Conservation (phyloP, 257 asterid genomes). For the Lycium barbarum region DNA sequence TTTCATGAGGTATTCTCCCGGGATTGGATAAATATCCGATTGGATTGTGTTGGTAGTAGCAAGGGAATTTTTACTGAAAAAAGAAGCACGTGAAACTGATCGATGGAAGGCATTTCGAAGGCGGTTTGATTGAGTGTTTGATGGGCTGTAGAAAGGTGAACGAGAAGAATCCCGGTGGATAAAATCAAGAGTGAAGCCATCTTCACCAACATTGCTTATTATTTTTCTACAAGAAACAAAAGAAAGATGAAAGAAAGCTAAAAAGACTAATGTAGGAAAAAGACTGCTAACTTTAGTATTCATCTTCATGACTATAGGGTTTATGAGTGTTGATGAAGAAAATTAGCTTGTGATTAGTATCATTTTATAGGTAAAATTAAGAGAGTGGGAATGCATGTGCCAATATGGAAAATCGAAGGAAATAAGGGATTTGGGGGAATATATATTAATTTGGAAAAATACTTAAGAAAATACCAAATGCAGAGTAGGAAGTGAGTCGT, state of each 20-base stretch:
- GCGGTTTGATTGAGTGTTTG: conserved; percentile 40
- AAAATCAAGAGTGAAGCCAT: conserved; percentile 56
- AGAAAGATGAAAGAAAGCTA: conserved; percentile 7
- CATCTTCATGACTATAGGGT: neutral
- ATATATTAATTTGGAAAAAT: neutral
- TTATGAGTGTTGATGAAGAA: neutral
- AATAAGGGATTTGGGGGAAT: neutral
- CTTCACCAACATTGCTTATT: neutral
- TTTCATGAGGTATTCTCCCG: conserved; percentile 47
- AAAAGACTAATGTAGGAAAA: neutral
- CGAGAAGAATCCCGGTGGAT: conserved; percentile 54
- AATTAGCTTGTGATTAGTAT: neutral
- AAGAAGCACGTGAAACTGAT: conserved; percentile 51
- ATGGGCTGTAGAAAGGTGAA: conserved; percentile 48
- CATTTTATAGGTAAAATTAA: conserved; percentile 23
- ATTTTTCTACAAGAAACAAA: neutral
- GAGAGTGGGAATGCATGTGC: neutral
- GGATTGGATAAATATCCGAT: neutral
- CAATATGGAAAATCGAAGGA: neutral
- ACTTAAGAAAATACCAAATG: neutral
- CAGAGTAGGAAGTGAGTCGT: neutral
- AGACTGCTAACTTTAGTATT: neutral
- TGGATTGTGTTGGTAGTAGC: neutral
- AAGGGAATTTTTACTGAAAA: neutral
- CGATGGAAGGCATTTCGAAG: conserved; percentile 40